Base-by-base conservation (phyloP, 1,284 basidiomycete species). In the Pseudozyma sp. region DNA sequence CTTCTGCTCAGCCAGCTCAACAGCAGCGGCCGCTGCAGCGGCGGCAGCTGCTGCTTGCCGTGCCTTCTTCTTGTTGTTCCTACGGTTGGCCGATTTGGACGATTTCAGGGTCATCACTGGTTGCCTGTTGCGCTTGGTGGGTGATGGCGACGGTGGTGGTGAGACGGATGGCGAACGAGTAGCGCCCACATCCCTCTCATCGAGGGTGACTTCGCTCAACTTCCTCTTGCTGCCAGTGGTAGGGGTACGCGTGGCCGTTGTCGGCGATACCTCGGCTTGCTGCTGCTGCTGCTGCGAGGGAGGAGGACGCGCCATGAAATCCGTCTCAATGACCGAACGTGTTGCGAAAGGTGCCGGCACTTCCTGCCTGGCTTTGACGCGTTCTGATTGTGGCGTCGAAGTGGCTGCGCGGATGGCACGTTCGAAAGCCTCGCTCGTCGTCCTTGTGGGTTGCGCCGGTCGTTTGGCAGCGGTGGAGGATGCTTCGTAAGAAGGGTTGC, bases 371-470 rank as follows among this genome's bases (percentile, higher is more conserved):
- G 64, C 56, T 42, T 64, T 73, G 55, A 73, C 30, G 1, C 69
- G 62, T 5, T 73, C 60, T 7, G 56, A 19, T 33, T 68, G 70
- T 4, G 64, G 70, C 16, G 64, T 68, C 7, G 54, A 48, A 11
- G 65, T 53, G 2, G 70, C 59, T 8, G 70, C 70, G 17, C 70
- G 64, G 4, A 73, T 61, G 6, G 70, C 70, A 17, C 55, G 61
- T 37, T 73, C 70, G 42, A 73, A 73, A 0, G 70, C 70, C 35
- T 73, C 70, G 50, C 70, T 73, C 16, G 64, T 72, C 4, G 56
- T 49, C 34, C 45, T 56, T 13, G 48, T 59, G 16, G 46, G 34
- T 14, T 31, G 30, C 10, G 60, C 39, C 7, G 58, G 65, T 52
- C 67, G 55, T 48, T 69, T 69, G 40, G 24, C 47, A 42, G 47